Percentiles rank a stretch among this genome's conserved stretches.
phyloP scores from a whole-genome alignment of 2,329 filamentous ascomycete genomes.

The Plectosphaerella sp. region DNA sequence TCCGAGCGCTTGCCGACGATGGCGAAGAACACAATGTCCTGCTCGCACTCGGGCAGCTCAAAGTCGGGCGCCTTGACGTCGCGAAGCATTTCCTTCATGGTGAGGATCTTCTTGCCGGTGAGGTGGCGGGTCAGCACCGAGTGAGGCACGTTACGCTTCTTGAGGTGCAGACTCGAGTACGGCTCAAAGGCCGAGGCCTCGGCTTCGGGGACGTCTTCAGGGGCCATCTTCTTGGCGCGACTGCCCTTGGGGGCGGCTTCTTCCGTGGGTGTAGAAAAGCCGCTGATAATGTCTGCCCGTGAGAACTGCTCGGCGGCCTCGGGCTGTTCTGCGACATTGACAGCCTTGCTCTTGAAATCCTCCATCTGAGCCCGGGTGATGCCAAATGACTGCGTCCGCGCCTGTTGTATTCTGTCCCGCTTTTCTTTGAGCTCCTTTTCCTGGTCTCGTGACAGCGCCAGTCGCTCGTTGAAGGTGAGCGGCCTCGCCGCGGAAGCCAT shows the following conservation, averaged over 20 bases:
- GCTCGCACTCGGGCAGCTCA: conserved; percentile 74
- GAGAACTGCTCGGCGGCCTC: conserved; percentile 48
- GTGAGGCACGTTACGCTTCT: conserved; percentile 78
- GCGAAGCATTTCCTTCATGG: conserved; percentile 75
- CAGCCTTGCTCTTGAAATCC: conserved; percentile 51
- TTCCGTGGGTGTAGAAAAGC: conserved; percentile 10
- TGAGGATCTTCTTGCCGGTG: conserved; percentile 70
- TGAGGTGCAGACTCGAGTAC: conserved; percentile 81
- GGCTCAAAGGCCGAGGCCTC: conserved; percentile 71
- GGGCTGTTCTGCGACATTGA: conserved; percentile 47
- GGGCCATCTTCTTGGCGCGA: conserved; percentile 16
- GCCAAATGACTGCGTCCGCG: conserved; percentile 52
- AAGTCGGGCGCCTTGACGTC: conserved; percentile 80
- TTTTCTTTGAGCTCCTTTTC: conserved; percentile 47
- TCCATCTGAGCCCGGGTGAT: conserved; percentile 57
- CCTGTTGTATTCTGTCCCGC: conserved; percentile 45
- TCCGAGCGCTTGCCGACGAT: conserved; percentile 86
- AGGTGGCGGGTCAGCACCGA: conserved; percentile 74
- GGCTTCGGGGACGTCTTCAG: conserved; percentile 32
- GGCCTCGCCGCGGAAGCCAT: conserved; percentile 29
- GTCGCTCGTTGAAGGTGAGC: conserved; percentile 75
- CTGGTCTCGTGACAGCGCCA: conserved; percentile 64
- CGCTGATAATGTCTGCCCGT: conserved; percentile 57
- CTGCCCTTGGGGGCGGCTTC: conserved; percentile 9
- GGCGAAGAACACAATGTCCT: conserved; percentile 85